Base-by-base conservation (phyloP, 495 filamentous ascomycete genomes). In the Ascobolus immersus region DNA sequence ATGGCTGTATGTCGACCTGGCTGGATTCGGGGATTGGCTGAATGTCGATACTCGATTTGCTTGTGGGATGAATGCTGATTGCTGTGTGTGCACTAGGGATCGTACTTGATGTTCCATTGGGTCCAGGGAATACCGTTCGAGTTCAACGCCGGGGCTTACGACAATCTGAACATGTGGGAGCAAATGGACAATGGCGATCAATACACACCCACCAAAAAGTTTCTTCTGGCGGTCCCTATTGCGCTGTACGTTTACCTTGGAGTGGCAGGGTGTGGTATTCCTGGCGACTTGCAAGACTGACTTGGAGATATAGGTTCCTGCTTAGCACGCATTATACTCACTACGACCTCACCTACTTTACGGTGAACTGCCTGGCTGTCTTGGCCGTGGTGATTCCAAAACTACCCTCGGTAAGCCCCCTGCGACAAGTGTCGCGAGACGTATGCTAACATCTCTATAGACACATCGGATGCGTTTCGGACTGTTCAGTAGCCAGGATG, bases 121-220 rank as follows among this genome's bases (percentile, higher is more conserved):
- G 86, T 96, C 45, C 79, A 81, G 49, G 86, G 86, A 50, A 79
- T 94, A 33, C 86, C 86, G 11, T 96, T 96, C 55, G 86, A 96
- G 49, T 96, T 94, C 65, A 93, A 96, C 52, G 71, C 79, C n/a
- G 86, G 86, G 32, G 86, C 86, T 38, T 96, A 92, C 60, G 86
- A 96, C 56, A 93, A 94, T 51, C 65, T 94, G 43, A 94, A 93
- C 57, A 92, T 96, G 82, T 96, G 86, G 86, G 86, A 96, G 60
- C 86, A 96, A 60, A 96, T 96, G 50, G 86, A 96, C 59, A 86
- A 96, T 47, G 86, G 86, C 19, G 86, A 86, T 52, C 86, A 96
- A 51, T 96, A 93, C 58, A 96, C 86, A 4, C 86, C 86, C 9
- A 70, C 86, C 36, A 96, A 96, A 66, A 96, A 96, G 55, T 96